Conservation (phyloP, 176 grass and related monocot species). For the Oryza rufipogon region DNA sequence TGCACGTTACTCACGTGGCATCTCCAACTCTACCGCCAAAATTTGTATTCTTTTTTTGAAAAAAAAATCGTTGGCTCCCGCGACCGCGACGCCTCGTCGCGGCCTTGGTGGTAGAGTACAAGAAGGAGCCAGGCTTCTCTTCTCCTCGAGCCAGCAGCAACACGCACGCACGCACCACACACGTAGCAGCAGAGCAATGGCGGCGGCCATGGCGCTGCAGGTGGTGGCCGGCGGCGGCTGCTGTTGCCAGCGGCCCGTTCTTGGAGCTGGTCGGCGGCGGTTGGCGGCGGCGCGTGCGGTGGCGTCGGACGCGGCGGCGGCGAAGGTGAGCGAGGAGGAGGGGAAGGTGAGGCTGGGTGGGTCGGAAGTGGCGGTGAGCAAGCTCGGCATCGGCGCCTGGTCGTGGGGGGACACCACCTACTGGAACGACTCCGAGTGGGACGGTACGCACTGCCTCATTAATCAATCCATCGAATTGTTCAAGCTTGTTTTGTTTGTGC, state of each 20-base stretch:
- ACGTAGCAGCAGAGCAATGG: background rate
- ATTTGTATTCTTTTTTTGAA: background rate
- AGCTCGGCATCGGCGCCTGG: conserved; percentile 86
- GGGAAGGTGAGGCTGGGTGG: conserved; percentile 74
- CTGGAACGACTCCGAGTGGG: conserved; percentile 92
- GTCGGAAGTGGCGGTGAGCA: conserved; percentile 70
- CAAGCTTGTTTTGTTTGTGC: background rate
- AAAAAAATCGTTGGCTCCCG: background rate
- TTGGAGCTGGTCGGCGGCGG: background rate
- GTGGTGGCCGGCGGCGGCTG: background rate
- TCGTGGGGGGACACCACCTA: conserved; percentile 93
- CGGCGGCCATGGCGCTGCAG: conserved; percentile 2
- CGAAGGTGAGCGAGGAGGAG: conserved; percentile 40
- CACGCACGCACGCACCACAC: background rate
- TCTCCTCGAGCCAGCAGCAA: background rate
- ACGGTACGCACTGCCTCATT: conserved; percentile 39
- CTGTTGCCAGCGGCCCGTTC: too few relatives aligned
- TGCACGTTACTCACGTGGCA: background rate
- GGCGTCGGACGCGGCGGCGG: background rate
- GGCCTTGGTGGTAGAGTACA: background rate
- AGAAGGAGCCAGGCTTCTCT: background rate
- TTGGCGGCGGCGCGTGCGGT: conserved; percentile 17
- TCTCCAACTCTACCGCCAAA: background rate
- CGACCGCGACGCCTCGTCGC: background rate
- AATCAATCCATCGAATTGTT: background rate